Conservation (phyloP, 1,139 yeast species). For the Geotrichum europaeum region DNA sequence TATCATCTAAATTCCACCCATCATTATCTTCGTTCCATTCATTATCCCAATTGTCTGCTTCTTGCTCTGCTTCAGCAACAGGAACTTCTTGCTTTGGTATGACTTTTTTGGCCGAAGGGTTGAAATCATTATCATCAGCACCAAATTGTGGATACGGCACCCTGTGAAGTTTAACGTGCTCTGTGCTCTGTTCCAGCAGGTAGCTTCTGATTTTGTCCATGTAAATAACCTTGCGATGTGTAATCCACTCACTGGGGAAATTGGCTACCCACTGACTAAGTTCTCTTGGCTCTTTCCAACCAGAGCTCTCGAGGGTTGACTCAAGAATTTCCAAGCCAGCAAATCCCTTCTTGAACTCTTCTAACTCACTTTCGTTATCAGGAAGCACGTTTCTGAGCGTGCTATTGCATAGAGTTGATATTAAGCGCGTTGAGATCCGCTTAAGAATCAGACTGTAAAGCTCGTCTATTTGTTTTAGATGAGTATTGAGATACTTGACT, state of each 20-base stretch:
- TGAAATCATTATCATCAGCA: neutral
- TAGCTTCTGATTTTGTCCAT: constrained; percentile 22
- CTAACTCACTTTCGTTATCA: constrained; percentile 18
- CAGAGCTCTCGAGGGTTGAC: constrained; percentile 5
- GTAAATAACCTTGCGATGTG: constrained; percentile 21
- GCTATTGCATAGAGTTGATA: constrained; percentile 20
- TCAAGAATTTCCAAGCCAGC: constrained; percentile 18
- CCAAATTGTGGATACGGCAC: constrained; percentile 7
- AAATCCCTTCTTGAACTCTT: constrained; percentile 25
- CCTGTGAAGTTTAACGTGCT: neutral
- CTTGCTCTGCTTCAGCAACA: neutral
- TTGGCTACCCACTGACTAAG: constrained; percentile 24
- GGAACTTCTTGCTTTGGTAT: neutral
- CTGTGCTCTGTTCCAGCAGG: constrained; percentile 8
- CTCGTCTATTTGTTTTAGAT: constrained; percentile 18
- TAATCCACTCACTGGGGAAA: constrained; percentile 26
- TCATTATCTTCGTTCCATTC: constrained; percentile 10
- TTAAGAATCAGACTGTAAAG: constrained; percentile 22
- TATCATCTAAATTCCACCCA: constrained; percentile 13
- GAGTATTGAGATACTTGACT: constrained; percentile 22
- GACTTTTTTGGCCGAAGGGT: neutral
- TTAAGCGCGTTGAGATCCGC: constrained; percentile 24
- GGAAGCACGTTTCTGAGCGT: constrained; percentile 28
- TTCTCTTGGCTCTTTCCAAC: constrained; percentile 22
- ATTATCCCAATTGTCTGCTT: constrained; percentile 8